Base-by-base conservation (phyloP, 306 rosid genomes). In the Hippophae gyantsensis region DNA sequence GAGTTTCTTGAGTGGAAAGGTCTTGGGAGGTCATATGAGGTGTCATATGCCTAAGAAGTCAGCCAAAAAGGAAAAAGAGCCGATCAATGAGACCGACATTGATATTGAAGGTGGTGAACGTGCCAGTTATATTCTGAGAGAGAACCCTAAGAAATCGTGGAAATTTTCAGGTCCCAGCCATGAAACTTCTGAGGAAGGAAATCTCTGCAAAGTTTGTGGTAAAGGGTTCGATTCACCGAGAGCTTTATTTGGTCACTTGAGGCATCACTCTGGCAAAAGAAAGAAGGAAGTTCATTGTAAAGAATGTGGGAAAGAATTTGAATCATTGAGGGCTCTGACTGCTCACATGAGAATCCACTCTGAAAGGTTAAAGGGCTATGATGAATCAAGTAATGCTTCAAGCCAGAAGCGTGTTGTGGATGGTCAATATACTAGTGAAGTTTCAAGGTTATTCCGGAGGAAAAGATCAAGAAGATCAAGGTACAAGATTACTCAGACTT, bases 231-330 rank as follows among this genome's bases (percentile, higher is more conserved):
- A 66, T 4, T 58, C 79, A 3, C 14, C 57, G 54, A 72, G 59
- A 48, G 81, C 81, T 10, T 41, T 81, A 45, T 77, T 74, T 48
- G 87, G 87, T 23, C 87, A 81, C 40, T 72, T 78, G 87, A 72
- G 84, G 59, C 74, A 72, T 58, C 87, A 78, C 64, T 69, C 81
- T 0, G 74, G 75, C 3, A 69, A 48, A 49, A 26, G 60, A 14
- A 75, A 63, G 77, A 64, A 55, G 43, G 72, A 57, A 32, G n/a
- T 63, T 54, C 54, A 42, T 14, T 76, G 79, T 54, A 45, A 57
- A 52, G 79, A 72, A 66, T 72, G 74, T 14, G 72, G 63, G 6
- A n/a, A 64, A 68, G 78, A 57, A 48, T 80, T 77, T 45, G 60
- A 38, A 9, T 69, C 76, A 42, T n/a, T 75, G 65, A 69, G 62